Evolutionary conservation across 2,329 filamentous ascomycete species (phyloP), one percentile per base, ranked within the genome.

Genomic region (Hypoxylon rubiginosum): DNA sequence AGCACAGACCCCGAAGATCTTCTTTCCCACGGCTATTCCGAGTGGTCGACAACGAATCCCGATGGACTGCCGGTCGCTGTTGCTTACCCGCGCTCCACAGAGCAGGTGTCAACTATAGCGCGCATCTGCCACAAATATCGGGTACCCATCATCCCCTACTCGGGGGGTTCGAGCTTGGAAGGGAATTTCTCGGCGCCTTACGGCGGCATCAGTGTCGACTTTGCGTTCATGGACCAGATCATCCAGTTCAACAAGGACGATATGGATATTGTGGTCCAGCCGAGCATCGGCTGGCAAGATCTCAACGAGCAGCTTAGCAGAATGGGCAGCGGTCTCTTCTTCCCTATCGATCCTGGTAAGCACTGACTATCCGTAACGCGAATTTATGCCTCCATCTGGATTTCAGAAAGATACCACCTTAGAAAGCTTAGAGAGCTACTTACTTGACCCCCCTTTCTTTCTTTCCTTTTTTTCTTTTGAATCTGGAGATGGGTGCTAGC

Each of bases 191-290:
- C 92, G 0, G 92, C 94, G 13, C 93, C 93, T 0, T 91, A 90
- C 75, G 94, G 94, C 11, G 94, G 94, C 11, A 88, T 97, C 75
- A 95, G 92, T 70, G 91, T 97, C 54, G 94, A 97, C 75, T 97
- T 97, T 77, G 88, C 89, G 0, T 88, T 88, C 74, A 97, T 97
- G 94, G 91, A 97, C 77, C 84, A 90, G 73, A 91, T 97, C 26
- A 72, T 97, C 30, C 84, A 90, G 58, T 84, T 97, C 61, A 91
- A 97, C 77, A 90, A 92, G 71, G 91, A 92, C 3, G 94, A 97
- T 77, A 93, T 97, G 92, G 94, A 97, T 73, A 85, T 97, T 53
- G 92, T 97, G 4, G 93, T 97, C 2, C 94, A 97, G 77, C 94
- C 94, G 2, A 92, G 92, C 6, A 90, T 97, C 9, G 91, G 91